Percentiles rank a stretch among this genome's conserved stretches.
These are phyloP conservation scores for Trichosporon coremiiforme DNA, from an alignment of 1,284 basidiomycete genomes.

Conservation along the genomic window DNA sequence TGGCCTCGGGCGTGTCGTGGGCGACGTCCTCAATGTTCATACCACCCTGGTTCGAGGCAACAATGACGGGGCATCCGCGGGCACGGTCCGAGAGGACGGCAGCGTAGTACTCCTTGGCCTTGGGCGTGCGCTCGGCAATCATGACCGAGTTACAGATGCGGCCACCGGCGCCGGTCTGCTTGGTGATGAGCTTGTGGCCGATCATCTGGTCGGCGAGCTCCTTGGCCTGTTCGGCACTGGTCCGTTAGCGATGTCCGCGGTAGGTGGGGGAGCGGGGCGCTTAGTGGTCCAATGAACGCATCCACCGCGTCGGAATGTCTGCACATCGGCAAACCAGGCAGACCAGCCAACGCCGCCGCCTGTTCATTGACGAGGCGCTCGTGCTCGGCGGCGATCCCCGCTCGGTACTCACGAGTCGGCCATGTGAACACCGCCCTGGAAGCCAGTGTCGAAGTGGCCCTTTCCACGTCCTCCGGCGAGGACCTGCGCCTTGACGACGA, in stretches of 20 bases:
- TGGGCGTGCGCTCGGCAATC: slow-evolving; percentile 93
- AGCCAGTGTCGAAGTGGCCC: slow-evolving; percentile 93
- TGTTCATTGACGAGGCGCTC: not conserved
- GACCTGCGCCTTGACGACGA: slow-evolving; percentile 96
- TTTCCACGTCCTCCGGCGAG: slow-evolving; percentile 98
- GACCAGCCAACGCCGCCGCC: not conserved
- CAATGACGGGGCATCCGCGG: slow-evolving; percentile 85
- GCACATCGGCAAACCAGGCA: not conserved
- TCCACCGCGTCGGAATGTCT: not conserved
- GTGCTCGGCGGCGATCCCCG: not conserved
- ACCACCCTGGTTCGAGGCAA: slow-evolving; percentile 89
- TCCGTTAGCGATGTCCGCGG: slow-evolving; percentile 15
- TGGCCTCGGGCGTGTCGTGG: slow-evolving; percentile 91
- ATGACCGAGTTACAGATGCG: slow-evolving; percentile 97
- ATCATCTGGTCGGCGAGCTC: slow-evolving; percentile 92
- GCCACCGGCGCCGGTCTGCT: slow-evolving; percentile 93
- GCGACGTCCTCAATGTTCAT: slow-evolving; percentile 99
- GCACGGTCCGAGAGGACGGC: slow-evolving; percentile 95
- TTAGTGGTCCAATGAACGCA: slow-evolving; percentile 12
- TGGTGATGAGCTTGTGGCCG: slow-evolving; percentile 94
- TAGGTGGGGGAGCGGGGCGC: not conserved
- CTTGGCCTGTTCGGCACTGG: slow-evolving; percentile 83
- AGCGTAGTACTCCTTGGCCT: slow-evolving; percentile 97
- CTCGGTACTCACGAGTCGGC: slow-evolving; percentile 71
- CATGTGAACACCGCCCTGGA: slow-evolving; percentile 97